phyloP scores from a whole-genome alignment of 257 asterid genomes.

The Lycium barbarum region DNA sequence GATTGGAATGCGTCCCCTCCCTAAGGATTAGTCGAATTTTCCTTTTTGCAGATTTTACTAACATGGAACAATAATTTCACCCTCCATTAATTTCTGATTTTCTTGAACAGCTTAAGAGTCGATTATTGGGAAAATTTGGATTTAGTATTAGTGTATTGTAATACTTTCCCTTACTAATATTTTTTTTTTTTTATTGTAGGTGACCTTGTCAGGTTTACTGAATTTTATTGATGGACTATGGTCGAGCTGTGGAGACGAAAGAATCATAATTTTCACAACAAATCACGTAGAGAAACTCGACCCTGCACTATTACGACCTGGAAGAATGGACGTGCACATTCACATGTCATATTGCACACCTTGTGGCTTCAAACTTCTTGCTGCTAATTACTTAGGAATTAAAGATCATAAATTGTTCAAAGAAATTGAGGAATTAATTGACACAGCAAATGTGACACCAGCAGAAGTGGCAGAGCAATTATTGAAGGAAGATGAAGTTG shows the following conservation, averaged over 20 bases:
- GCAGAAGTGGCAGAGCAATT: conserved; percentile 35
- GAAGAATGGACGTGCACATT: conserved; percentile 43
- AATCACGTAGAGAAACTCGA: conserved; percentile 47
- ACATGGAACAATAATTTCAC: neutral
- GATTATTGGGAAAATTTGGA: neutral
- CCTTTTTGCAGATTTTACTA: neutral
- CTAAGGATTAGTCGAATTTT: neutral
- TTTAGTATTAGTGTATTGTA: neutral
- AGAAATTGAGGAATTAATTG: conserved; percentile 37
- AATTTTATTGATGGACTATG: conserved; percentile 30
- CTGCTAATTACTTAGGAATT: neutral
- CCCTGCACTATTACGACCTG: conserved; percentile 45
- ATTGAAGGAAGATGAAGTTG: conserved; percentile 32
- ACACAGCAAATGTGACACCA: conserved; percentile 29
- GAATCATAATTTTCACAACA: conserved; percentile 34
- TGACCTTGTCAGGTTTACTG: conserved; percentile 37
- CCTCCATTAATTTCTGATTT: neutral
- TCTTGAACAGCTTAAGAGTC: neutral
- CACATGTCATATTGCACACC: conserved; percentile 21
- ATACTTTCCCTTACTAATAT: neutral
- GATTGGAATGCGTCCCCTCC: neutral
- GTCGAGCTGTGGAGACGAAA: neutral
- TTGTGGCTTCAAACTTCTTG: neutral
- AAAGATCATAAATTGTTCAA: conserved; percentile 20
- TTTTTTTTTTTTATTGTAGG: neutral